These are phyloP conservation scores for Tetracladium maxilliforme DNA, from an alignment of 2,329 filamentous ascomycete species.

Conservation along the genomic window DNA sequence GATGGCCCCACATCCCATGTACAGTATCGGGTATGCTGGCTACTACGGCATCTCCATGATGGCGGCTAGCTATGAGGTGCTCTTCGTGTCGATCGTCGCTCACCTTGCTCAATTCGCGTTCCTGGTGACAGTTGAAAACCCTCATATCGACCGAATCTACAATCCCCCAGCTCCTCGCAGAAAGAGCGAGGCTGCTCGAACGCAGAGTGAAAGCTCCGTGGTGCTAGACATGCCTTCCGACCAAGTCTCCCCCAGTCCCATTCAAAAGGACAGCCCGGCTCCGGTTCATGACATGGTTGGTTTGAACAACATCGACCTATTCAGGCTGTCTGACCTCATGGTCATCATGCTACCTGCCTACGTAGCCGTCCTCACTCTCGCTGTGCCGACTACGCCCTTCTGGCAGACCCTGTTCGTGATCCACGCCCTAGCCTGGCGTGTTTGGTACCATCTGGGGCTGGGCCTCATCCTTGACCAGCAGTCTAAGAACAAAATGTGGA, in stretches of 20 bases:
- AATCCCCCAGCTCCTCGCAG: constrained; percentile 71
- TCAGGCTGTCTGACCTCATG: constrained; percentile 73
- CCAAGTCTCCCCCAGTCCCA: constrained; percentile 3
- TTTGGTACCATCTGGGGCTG: constrained; percentile 86
- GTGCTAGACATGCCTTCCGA: constrained; percentile 2
- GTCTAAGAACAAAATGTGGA: constrained; percentile 87
- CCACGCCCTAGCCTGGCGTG: constrained; percentile 68
- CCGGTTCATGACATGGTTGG: constrained; percentile 75
- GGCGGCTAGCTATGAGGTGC: constrained; percentile 92
- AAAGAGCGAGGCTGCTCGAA: constrained; percentile 23
- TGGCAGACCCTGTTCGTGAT: constrained; percentile 69
- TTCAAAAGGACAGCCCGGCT: constrained; percentile 27
- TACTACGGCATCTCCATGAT: constrained; percentile 98
- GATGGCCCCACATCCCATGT: constrained; percentile 98
- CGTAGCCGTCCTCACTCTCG: constrained; percentile 54
- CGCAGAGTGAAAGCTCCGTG: constrained; percentile 9
- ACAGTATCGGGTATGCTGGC: constrained; percentile 92
- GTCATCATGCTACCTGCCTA: constrained; percentile 66
- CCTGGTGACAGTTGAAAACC: constrained; percentile 82
- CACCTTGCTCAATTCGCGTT: constrained; percentile 93
- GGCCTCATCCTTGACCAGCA: constrained; percentile 75
- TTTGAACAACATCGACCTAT: constrained; percentile 70
- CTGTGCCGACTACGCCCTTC: constrained; percentile 62
- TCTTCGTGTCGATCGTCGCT: constrained; percentile 91
- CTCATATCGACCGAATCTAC: constrained; percentile 96